Percentiles rank a stretch among this genome's conserved stretches.
phyloP scores from a whole-genome alignment of 2,329 filamentous ascomycete species.

The Sclerotinia minor region DNA sequence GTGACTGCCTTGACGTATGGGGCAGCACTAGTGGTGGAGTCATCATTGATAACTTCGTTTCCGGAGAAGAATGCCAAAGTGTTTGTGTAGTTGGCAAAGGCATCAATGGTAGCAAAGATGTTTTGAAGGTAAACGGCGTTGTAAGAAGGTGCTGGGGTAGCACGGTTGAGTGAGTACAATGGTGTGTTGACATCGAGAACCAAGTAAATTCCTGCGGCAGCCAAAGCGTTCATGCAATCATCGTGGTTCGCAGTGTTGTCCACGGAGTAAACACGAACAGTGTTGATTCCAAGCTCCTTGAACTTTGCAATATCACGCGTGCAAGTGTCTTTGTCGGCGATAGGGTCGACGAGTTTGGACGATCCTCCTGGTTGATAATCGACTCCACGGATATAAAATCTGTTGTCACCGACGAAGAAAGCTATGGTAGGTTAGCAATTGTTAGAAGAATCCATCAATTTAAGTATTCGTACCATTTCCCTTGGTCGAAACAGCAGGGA shows the following conservation, averaged over 20 bases:
- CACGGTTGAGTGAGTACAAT: slow-evolving; percentile 68
- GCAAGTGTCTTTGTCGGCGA: slow-evolving; percentile 60
- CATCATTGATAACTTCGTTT: slow-evolving; percentile 60
- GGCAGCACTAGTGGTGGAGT: slow-evolving; percentile 51
- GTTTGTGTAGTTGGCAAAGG: slow-evolving; percentile 66
- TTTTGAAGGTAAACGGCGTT: slow-evolving; percentile 70
- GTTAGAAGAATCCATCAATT: no score
- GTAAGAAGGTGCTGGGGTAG: slow-evolving; percentile 60
- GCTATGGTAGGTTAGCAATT: slow-evolving; percentile 31
- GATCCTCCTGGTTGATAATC: slow-evolving; percentile 65
- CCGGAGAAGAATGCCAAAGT: slow-evolving; percentile 64
- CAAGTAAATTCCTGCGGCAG: slow-evolving; percentile 71
- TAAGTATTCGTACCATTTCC: slow-evolving; percentile 39
- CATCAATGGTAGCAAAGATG: slow-evolving; percentile 70
- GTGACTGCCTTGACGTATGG: slow-evolving; percentile 61
- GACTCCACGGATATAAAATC: slow-evolving; percentile 60
- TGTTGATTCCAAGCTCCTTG: slow-evolving; percentile 69
- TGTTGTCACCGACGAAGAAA: slow-evolving; percentile 37
- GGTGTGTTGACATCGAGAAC: slow-evolving; percentile 74
- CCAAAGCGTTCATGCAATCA: slow-evolving; percentile 65
- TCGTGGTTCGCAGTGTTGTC: slow-evolving; percentile 70
- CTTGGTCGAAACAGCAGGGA: slow-evolving; percentile 38
- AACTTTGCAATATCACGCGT: slow-evolving; percentile 66
- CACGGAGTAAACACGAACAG: slow-evolving; percentile 71
- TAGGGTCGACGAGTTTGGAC: slow-evolving; percentile 61